phyloP scores from a whole-genome alignment of 2,329 filamentous ascomycete species.

The Calycina marina region DNA sequence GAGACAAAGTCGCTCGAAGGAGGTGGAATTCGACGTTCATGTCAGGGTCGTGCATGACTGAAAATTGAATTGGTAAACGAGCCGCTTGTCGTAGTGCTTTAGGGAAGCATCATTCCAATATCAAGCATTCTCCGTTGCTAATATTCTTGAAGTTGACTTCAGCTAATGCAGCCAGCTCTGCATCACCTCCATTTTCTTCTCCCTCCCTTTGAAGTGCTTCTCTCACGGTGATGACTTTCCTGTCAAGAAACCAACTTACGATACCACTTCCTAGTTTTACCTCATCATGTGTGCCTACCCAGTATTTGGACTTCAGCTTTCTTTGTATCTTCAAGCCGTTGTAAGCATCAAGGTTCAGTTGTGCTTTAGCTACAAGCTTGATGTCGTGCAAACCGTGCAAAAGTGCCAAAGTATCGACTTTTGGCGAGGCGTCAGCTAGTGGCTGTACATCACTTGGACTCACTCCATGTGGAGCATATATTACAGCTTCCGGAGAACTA shows the following conservation, averaged over 20 bases:
- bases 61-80: not conserved
- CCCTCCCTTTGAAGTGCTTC: constrained; percentile 28
- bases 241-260: constrained; percentile 34
- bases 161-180: constrained; percentile 5
- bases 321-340: constrained; percentile 44
- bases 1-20: too few relatives aligned
- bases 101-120: constrained; percentile 11
- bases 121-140: constrained; percentile 13
- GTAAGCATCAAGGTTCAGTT: constrained; percentile 47
- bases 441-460: constrained; percentile 29
- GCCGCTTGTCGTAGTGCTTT: too few relatives aligned
- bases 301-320: constrained; percentile 40
- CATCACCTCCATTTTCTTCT: constrained; percentile 7
- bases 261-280: constrained; percentile 43
- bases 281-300: constrained; percentile 53
- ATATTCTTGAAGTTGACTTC: constrained; percentile 13
- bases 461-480: constrained; percentile 53
- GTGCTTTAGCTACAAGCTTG: constrained; percentile 29
- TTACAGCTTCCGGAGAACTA: constrained; percentile 44
- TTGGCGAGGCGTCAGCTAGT: constrained; percentile 29
- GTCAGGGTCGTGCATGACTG: not conserved
- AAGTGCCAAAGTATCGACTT: constrained; percentile 39
- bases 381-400: constrained; percentile 52
- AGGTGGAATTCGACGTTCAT: too few relatives aligned
- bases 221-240: constrained; percentile 29